Base-by-base conservation (phyloP, 305 asterid genomes). In the Fraxinus platypoda region DNA sequence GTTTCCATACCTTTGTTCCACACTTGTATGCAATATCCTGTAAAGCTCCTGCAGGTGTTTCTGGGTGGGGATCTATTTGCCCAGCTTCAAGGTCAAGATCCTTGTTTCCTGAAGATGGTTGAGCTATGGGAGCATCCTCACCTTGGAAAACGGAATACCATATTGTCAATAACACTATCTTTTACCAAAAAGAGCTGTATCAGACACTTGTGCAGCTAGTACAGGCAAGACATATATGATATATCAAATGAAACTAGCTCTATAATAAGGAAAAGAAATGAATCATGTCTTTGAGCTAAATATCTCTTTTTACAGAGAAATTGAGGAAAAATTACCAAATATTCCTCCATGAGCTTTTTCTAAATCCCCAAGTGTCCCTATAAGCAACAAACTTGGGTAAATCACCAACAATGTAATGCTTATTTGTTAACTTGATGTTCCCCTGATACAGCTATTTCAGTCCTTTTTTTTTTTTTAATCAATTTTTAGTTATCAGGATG, bases 21-120 rank as follows among this genome's bases (percentile, higher is more conserved):
- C 98, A 97, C 89, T 90, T 92, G 11, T 85, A 82, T 73, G 98
- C 99, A 81, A 97, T 97, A 76, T 97, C 95, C 77, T 90, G 96
- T 64, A 97, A 88, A 70, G 88, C 97, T 84, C 85, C 97, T 81
- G 85, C 85, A 64, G 89, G 87, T 12, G 97, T 83, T 82, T 93
- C 98, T 37, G 89, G 78, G 83, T 81, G 88, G 76, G 91, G 91
- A 81, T 91, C 98, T 75, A 88, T 84, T 84, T 91, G 93, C 52
- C 96, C 98, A 86, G 93, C 89, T 92, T 94, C 97, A 84, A 91
- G 87, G 83, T 92, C 97, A 75, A 86, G 84, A 84, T 89, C 95
- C 87, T 91, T 93, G 84, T 78, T 89, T 79, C 82, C 87, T 77
- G 89, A 85, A 81, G 94, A 86, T 85, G 91, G 90, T 81, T 86